Base-by-base conservation (phyloP, 768 basidiomycete genomes). In the Hebeloma cylindrosporum region DNA sequence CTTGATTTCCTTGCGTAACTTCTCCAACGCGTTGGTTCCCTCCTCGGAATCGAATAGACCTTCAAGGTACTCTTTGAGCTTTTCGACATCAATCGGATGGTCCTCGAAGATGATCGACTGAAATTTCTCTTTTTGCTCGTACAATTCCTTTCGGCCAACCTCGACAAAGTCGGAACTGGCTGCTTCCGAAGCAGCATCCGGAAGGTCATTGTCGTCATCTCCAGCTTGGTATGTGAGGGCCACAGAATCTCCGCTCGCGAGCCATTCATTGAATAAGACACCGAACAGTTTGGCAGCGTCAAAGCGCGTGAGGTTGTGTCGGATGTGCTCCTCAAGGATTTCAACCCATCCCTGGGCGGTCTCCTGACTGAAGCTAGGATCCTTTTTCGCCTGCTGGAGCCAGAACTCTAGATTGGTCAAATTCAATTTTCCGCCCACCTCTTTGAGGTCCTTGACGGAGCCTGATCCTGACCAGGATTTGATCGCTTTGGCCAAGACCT, bases 211-310 rank as follows among this genome's bases (percentile, higher is more conserved):
- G 17, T 45, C 47, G 3, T 45, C 41, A n/a, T 45, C 33, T n/a
- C 31, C 53, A 14, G 60, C 40, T 22, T 51, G 59, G 36, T 53
- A 58, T 3, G 52, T 53, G 30, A 63, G 46, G 4, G 65, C 61
- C 14, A 60, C 61, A 0, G 69, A 70, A 53, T 74, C 71, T 2
- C 70, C 71, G 29, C 71, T 72, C 2, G 64, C 58, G 16, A 72
- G 46, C 72, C 73, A 73, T 45, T 75, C 73, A 32, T 70, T 69
- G 47, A 72, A 66, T 9, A 75, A 61, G 20, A 52, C 67, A 1
- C 71, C 71, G 18, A 72, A 75, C 5, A 73, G 60, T 35, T 60
- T 67, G 4, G 71, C 72, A 20, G 63, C 65, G 20, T 72, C 70
- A 33, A 73, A 71, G 6, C 66, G 61, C 52, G 60, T 62, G 23